phyloP scores from a whole-genome alignment of 1,284 basidiomycete species.

The Rhodotorula sp. region DNA sequence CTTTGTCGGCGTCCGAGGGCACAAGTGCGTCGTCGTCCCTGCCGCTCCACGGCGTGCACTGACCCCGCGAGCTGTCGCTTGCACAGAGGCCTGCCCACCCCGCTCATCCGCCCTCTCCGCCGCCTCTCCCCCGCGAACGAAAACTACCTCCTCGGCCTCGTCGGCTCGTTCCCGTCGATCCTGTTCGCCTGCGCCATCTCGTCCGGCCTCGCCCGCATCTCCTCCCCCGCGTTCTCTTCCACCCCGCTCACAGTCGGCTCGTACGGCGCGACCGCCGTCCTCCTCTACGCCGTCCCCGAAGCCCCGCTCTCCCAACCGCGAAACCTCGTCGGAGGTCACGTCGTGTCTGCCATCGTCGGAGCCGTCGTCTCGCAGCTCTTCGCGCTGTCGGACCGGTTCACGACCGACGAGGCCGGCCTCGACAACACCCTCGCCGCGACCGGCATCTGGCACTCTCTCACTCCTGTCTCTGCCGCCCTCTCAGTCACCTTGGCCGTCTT shows the following conservation, averaged over 20 bases:
- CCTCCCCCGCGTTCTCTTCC: background rate
- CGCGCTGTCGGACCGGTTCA: conserved; percentile 13
- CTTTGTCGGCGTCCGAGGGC: conserved; percentile 11
- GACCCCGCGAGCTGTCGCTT: too few species aligned
- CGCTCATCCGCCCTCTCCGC: conserved; percentile 8
- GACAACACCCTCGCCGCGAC: conserved; percentile 11
- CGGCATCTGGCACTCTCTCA: conserved; percentile 13
- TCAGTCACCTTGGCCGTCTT: conserved; percentile 13
- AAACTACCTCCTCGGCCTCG: conserved; percentile 21
- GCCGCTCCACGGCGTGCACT: too few species aligned
- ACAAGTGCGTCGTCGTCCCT: background rate
- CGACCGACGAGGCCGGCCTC: too few species aligned
- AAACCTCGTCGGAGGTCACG: conserved; percentile 28
- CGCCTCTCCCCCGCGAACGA: conserved; percentile 12
- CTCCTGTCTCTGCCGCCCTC: conserved; percentile 19
- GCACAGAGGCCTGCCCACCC: background rate
- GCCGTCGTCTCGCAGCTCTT: conserved; percentile 30
- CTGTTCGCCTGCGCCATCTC: conserved; percentile 30
- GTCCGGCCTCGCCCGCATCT: conserved; percentile 11
- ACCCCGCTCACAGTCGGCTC: conserved; percentile 28
- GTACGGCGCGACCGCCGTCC: conserved; percentile 34
- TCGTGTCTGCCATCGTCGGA: conserved; percentile 24
- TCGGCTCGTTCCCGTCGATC: conserved; percentile 33
- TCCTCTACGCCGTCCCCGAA: conserved; percentile 33
- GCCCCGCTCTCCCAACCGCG: conserved; percentile 29